Base-by-base conservation (phyloP, 2,329 filamentous ascomycete species). In the Cladosporium sp. region DNA sequence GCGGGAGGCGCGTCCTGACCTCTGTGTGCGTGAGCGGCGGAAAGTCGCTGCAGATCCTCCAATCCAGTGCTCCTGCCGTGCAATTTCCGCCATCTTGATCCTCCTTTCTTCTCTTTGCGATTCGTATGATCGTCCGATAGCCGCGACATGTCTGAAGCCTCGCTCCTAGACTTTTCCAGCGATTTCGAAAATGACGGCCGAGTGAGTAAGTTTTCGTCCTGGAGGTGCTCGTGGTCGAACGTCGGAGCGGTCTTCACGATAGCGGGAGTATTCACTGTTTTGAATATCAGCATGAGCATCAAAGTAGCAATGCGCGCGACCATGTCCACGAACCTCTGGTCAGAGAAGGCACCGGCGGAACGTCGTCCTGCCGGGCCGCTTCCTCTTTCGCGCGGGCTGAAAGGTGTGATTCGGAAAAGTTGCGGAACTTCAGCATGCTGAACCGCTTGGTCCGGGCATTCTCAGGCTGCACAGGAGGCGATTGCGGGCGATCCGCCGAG, bases 231-330 rank as follows among this genome's bases (percentile, higher is more conserved):
- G 14, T 54, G 46, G 16, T 40, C 71, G 46, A 84, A 80, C 8
- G 90, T 93, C 9, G 93, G 91, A 13, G 91, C 88, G 9, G 92
- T 97, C 46, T 87, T 95, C 68, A 97, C 93, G 66, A 97, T 97
- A 16, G 77, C 77, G 13, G 83, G 83, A 9, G 49, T 45, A n/a
- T 52, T 52, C 13, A 46, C 49, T 52, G 42, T n/a, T 18, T 13
- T 31, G 18, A 37, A 43, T 34, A 14, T 38, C 32, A 35, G 32
- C 32, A 19, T 37, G 3, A 38, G 35, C n/a, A 38, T n/a, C 35
- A 14, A 5, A 9, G 92, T 91, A n/a, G 91, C 88, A 9, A 92
- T 96, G 45, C 87, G 95, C 22, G 68, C 97, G 93, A 66, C 9
- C 10, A 43, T 18, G 45, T 16, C 40, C 22, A 52, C 22, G 22